Evolutionary conservation across 768 basidiomycete genomes (phyloP).

Genomic region (Cystofilobasidium ferigula): DNA sequence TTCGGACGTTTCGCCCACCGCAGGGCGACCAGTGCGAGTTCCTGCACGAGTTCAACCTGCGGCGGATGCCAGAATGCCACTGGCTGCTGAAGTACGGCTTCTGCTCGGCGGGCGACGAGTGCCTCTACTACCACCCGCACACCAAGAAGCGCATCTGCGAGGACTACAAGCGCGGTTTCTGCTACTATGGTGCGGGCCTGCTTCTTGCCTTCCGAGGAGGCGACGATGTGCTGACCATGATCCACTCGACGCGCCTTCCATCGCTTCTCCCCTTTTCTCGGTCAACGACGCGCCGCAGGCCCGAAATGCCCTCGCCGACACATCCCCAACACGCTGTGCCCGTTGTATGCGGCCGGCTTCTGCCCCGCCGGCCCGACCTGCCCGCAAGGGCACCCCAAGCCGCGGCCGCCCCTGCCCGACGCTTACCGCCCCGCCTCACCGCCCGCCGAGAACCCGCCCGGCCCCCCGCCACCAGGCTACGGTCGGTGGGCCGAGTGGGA

Average conservation of each 20-base stretch:
- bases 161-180: slow-evolving; percentile 91
- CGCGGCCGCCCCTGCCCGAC: slow-evolving; percentile 1
- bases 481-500: slow-evolving; percentile 28
- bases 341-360: slow-evolving; percentile 21
- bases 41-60: slow-evolving; percentile 93
- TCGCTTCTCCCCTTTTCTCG: background rate
- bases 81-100: slow-evolving; percentile 98
- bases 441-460: slow-evolving; percentile 30
- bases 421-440: slow-evolving; percentile 83
- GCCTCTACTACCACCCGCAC: slow-evolving; percentile 72
- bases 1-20: background rate
- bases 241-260: background rate
- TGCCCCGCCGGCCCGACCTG: slow-evolving; percentile 23
- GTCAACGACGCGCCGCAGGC: too few species aligned
- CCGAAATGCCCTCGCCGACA: slow-evolving; percentile 19
- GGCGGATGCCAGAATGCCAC: slow-evolving; percentile 98
- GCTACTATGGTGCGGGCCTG: slow-evolving; percentile 64
- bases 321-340: slow-evolving; percentile 17
- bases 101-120: slow-evolving; percentile 77
- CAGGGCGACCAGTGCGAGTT: slow-evolving; percentile 90
- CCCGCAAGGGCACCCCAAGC: slow-evolving; percentile 21
- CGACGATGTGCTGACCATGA: too few species aligned
- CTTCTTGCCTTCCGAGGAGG: too few species aligned
- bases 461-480: slow-evolving; percentile 36
- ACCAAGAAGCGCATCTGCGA: slow-evolving; percentile 88